These are phyloP conservation scores for Didymosphaeria variabile DNA, from an alignment of 2,329 filamentous ascomycete genomes.

Conservation along the genomic window DNA sequence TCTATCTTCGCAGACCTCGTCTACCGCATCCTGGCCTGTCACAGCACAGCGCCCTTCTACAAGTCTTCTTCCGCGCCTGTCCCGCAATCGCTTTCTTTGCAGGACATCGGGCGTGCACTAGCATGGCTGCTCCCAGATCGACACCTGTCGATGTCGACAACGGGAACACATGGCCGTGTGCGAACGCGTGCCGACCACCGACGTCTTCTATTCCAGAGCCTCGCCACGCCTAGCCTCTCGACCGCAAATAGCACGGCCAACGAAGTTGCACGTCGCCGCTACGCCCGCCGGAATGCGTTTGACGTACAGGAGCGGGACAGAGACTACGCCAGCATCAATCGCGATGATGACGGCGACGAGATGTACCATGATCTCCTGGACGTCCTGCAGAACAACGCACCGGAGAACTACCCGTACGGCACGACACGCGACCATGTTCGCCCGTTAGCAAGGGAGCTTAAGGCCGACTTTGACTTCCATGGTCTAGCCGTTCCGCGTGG, in stretches of 20 bases:
- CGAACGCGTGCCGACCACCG: constrained; percentile 5
- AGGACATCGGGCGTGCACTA: constrained; percentile 1
- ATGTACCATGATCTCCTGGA: constrained; percentile 11
- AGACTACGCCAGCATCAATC: background rate
- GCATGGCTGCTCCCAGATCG: constrained; percentile 10
- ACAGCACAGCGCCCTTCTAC: constrained; percentile 9
- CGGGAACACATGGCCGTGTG: constrained; percentile 3
- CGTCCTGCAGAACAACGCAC: background rate
- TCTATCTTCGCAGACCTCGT: constrained; percentile 2
- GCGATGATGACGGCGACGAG: constrained; percentile 10
- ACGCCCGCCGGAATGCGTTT: constrained; percentile 6
- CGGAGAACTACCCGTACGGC: constrained; percentile 7
- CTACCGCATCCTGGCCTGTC: constrained; percentile 5
- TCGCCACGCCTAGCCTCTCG: background rate
- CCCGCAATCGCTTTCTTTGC: constrained; percentile 2
- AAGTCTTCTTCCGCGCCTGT: background rate
- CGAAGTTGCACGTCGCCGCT: background rate
- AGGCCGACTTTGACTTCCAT: constrained; percentile 7
- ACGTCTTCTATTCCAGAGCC: constrained; percentile 9
- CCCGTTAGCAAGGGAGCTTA: constrained; percentile 5
- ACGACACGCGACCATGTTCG: constrained; percentile 1
- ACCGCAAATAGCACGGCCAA: background rate
- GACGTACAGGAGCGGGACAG: background rate
- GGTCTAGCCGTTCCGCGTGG: background rate
- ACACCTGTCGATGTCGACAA: constrained; percentile 1